phyloP scores from a whole-genome alignment of 345 rosid genomes.

The Turritis glabra region DNA sequence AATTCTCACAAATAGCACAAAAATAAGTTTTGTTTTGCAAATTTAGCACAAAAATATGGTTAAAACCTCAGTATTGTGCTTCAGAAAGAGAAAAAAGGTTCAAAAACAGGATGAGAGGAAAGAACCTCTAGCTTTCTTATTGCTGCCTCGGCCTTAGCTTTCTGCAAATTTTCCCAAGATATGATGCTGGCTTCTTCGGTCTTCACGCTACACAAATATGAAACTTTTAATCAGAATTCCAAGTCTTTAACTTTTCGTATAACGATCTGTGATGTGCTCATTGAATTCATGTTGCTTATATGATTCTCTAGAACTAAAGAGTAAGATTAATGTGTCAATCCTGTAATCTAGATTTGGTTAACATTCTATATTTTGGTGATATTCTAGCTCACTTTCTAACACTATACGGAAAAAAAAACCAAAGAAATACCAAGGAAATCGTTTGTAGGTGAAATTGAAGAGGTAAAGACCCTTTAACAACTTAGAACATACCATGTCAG shows the following conservation, averaged over 20 bases:
- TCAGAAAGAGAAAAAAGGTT: neutral
- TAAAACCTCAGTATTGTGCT: neutral
- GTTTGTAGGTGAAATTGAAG: neutral
- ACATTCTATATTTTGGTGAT: no score
- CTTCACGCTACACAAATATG: constrained; percentile 50
- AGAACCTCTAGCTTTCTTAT: constrained; percentile 91
- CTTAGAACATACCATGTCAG: constrained; percentile 71
- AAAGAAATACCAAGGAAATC: no score
- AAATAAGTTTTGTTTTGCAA: no score
- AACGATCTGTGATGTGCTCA: no score
- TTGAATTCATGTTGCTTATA: neutral
- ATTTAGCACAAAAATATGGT: no score
- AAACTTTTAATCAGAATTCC: constrained; percentile 13
- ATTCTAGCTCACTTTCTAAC: no score
- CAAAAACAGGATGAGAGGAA: constrained; percentile 27
- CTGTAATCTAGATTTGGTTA: neutral
- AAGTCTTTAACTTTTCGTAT: no score
- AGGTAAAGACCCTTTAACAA: constrained; percentile 53
- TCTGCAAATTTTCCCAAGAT: constrained; percentile 99
- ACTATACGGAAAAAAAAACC: no score
- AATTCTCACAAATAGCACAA: no score
- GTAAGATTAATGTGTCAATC: neutral
- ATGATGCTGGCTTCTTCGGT: constrained; percentile 89
- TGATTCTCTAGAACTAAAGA: neutral
- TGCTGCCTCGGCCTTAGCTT: constrained; percentile 96